Base-by-base conservation (phyloP, 495 filamentous ascomycete species). In the Opeltia flavorubescens region DNA sequence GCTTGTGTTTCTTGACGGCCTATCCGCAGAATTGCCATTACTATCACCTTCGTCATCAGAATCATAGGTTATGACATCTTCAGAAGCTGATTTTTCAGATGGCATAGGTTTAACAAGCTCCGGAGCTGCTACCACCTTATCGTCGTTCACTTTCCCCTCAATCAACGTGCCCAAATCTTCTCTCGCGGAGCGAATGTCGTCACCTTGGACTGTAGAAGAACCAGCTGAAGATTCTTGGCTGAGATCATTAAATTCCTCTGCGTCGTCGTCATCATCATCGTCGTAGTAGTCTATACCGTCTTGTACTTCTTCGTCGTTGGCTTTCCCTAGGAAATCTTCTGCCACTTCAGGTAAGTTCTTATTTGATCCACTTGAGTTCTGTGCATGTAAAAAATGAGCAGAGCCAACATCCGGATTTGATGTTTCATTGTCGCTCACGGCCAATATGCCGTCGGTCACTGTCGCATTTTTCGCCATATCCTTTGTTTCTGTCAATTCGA, bases 261-360 rank as follows among this genome's bases (percentile, higher is more conserved):
- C 1, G 27, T 55, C 55, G 18, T 62, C 55, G 47, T 57, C 55
- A n/a, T 48, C 40, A 39, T 62, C 62, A 26, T 59, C 50, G 40
- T 59, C 52, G 38, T 23, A 25, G 17, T 41, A 21, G 6, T 41
- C 55, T 39, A 38, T 55, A 43, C 54, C 47, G 8, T 49, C 45
- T 24, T 39, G 4, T 18, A 23, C 38, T 23, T 25, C 20, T 6
- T 41, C 21, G 13, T 31, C 6, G 6, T 31, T 6, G 13, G 6
- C 29, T 6, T 31, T 13, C 29, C 6, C 29, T 31, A 13, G 29
- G 6, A 6, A 6, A 13, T 31, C 29, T 31, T 6, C 6, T 6
- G 29, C 13, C 13, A 6, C 6, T 31, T 6, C 6, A 31, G 29
- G 13, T 31, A 13, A 31, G n/a, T n/a, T n/a, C n/a, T n/a, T n/a